Conservation (phyloP, 2,329 filamentous ascomycete genomes). For the Chrysoporthe austroafricana region DNA sequence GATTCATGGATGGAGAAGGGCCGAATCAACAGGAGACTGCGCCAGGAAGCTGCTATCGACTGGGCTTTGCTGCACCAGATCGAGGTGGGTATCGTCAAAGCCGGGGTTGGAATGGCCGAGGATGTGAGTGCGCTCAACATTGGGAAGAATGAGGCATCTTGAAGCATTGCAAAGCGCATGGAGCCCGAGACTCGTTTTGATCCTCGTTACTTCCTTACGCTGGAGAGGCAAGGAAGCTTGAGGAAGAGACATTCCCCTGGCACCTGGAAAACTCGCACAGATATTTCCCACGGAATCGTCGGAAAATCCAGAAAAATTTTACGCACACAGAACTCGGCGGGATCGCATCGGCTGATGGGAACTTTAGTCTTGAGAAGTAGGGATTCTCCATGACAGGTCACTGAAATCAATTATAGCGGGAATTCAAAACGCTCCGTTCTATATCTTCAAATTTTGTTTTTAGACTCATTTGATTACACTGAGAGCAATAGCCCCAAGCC, state of each 20-base stretch:
- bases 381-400: background rate
- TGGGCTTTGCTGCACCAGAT: background rate
- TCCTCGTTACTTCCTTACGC: background rate
- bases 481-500: background rate
- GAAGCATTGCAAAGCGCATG: background rate
- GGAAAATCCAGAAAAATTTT: no score
- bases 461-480: background rate
- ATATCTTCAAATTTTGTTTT: background rate
- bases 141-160: no score
- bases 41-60: background rate
- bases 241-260: background rate
- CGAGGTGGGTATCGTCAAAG: background rate
- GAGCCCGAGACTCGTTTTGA: no score
- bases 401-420: background rate
- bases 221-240: background rate
- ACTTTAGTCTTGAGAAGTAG: no score
- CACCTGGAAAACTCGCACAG: background rate
- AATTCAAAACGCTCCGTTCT: background rate
- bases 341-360: no score
- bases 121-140: background rate
- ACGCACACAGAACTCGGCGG: no score
- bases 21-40: slow-evolving; percentile 2
- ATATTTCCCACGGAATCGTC: no score
- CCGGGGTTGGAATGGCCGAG: background rate
- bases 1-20: slow-evolving; percentile 8